A percentile compares a stretch with the other conserved stretches of the same genome.
Conservation (phyloP, 2,329 filamentous ascomycete species). For the Aspergillus sp. region DNA sequence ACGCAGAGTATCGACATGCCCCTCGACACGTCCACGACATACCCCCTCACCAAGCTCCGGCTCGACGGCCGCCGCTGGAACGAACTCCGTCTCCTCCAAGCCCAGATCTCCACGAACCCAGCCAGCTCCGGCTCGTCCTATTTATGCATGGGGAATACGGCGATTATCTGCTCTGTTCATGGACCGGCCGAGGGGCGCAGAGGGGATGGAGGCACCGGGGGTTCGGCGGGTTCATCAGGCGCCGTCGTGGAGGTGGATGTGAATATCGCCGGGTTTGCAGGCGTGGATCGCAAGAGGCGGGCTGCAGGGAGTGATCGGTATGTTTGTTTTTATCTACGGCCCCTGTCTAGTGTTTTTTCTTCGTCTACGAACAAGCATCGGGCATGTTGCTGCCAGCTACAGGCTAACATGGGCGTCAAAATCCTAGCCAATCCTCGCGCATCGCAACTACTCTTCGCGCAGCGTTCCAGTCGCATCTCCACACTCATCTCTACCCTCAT, state of each 20-base stretch:
- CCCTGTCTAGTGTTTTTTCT: neutral
- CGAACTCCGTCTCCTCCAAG: conserved; percentile 80
- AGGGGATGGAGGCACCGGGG: conserved; percentile 37
- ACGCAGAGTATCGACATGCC: conserved; percentile 54
- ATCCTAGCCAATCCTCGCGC: conserved; percentile 57
- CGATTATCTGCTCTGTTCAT: conserved; percentile 85
- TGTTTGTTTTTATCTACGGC: conserved; percentile 20
- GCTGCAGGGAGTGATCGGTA: conserved; percentile 67
- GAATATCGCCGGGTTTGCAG: conserved; percentile 77
- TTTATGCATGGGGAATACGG: conserved; percentile 94
- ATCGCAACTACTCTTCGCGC: conserved; percentile 60
- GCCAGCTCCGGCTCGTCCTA: conserved; percentile 89
- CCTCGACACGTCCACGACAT: conserved; percentile 86
- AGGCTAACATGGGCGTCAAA: too few species aligned
- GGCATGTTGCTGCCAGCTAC: neutral
- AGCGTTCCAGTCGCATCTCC: conserved; percentile 67
- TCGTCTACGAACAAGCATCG: neutral
- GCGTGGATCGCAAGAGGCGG: conserved; percentile 72
- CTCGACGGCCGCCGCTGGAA: conserved; percentile 90
- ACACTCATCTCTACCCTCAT: conserved; percentile 83
- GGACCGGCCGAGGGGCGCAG: conserved; percentile 67
- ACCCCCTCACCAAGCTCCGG: conserved; percentile 74
- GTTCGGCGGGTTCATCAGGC: conserved; percentile 40
- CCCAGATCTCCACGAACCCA: conserved; percentile 84
- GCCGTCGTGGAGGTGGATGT: conserved; percentile 74